Evolutionary conservation across 768 basidiomycete species (phyloP).

Genomic region (Cubamyces sp.): DNA sequence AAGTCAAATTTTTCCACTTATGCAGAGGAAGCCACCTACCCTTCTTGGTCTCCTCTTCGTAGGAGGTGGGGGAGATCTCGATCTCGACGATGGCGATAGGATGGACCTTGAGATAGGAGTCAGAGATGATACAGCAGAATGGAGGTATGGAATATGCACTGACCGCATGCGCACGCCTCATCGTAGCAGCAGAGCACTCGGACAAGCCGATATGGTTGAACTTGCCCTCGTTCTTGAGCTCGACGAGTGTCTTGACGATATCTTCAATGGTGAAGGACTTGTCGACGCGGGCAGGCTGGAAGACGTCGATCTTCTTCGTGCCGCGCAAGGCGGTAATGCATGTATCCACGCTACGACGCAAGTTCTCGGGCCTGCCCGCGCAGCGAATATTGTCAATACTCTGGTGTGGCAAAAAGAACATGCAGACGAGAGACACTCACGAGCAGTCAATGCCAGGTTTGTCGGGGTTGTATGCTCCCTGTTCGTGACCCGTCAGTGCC

Average conservation of each 20-base stretch:
- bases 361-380: slow-evolving; percentile 39
- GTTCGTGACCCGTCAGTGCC: not conserved
- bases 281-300: slow-evolving; percentile 55
- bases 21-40: slow-evolving; percentile 30
- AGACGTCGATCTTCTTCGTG: slow-evolving; percentile 64
- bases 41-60: slow-evolving; percentile 52
- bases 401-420: slow-evolving; percentile 40
- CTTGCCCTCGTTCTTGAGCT: slow-evolving; percentile 55
- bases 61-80: slow-evolving; percentile 63
- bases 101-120: slow-evolving; percentile 36
- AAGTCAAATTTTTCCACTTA: not conserved
- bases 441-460: slow-evolving; percentile 31
- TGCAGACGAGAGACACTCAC: slow-evolving; percentile 21
- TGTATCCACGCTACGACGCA: slow-evolving; percentile 49
- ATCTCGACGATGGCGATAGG: slow-evolving; percentile 65
- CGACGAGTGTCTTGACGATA: slow-evolving; percentile 44
- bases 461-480: slow-evolving; percentile 27
- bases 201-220: slow-evolving; percentile 64
- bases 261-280: slow-evolving; percentile 44
- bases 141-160: slow-evolving; percentile 17
- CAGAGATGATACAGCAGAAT: not conserved
- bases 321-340: slow-evolving; percentile 50
- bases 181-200: slow-evolving; percentile 53
- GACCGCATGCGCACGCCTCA: slow-evolving; percentile 43
- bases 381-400: slow-evolving; percentile 43